Base-by-base conservation (phyloP, 164 flowering plant species). In the Umbilicus rupestris region DNA sequence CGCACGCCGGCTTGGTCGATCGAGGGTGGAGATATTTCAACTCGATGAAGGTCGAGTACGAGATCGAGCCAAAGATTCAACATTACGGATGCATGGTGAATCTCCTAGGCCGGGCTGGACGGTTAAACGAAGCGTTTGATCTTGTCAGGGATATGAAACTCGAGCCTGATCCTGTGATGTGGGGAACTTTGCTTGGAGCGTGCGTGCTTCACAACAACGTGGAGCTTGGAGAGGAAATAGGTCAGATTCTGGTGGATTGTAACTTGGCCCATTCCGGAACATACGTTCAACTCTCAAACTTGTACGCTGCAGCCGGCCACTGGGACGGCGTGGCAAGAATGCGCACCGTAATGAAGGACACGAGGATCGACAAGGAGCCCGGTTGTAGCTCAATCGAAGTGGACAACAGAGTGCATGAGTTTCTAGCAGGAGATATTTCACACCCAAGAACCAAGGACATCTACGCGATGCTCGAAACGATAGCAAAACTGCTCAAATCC, bases 11-110 rank as follows among this genome's bases (percentile, higher is more conserved):
- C 12, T 69, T 86, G 69, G 80, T 89, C 0, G 63, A 24, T 7
- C 80, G 86, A 67, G 96, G 97, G 14, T 60, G 81, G 68, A 5
- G 3, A 1, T 67, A 79, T 41, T 89, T 92, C 72, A 19, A 62
- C 10, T 69, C 73, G 14, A 89, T 92, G 95, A 79, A 74, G 66
- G 74, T 77, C 12, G 72, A 77, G 19, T 78, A 83, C 35, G 73
- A 72, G 22, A 81, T 89, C 68, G 77, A 83, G 66, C 96, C 96
- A 2, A 86, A 83, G 78, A 74, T 87, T 44, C 92, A 92, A 78
- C 97, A 92, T 74, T 92, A 86, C 68, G 96, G 94, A 4, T 92
- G 97, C 64, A 85, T 92, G 89, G 86, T 92, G 3, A 85, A 89
- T 78, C 92, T 92, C 46, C 85, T 92, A 1, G 82, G 94, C 35